Evolutionary conservation across 2,329 filamentous ascomycete genomes (phyloP).

Genomic region (Colletotrichum lupini): DNA sequence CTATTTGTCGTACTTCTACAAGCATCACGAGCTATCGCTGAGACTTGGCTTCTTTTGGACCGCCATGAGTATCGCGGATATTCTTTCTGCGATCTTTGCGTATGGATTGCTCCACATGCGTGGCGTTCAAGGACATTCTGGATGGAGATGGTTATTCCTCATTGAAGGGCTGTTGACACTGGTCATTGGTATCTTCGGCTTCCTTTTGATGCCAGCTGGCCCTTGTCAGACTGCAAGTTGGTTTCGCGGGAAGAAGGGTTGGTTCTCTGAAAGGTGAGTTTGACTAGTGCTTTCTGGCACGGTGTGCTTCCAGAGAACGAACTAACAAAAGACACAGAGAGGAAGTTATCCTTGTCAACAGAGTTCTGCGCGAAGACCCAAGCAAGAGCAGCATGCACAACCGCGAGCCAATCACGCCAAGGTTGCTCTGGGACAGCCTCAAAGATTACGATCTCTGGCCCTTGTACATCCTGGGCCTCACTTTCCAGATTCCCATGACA

Average conservation of each 20-base stretch:
- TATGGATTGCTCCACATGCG: constrained; percentile 54
- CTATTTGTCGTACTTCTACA: constrained; percentile 58
- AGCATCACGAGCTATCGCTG: constrained; percentile 51
- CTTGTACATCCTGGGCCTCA: constrained; percentile 63
- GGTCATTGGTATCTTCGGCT: constrained; percentile 63
- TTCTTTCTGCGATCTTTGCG: constrained; percentile 51
- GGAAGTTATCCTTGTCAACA: constrained; percentile 70
- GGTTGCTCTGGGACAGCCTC: constrained; percentile 61
- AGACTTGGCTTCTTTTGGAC: constrained; percentile 55
- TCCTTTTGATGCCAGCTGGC: constrained; percentile 64
- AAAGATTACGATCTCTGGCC: constrained; percentile 62
- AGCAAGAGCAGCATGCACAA: constrained; percentile 71
- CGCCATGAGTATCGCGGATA: constrained; percentile 52
- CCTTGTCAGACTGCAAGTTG: constrained; percentile 63
- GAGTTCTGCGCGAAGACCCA: constrained; percentile 68
- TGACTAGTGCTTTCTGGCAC: background rate
- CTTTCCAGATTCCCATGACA: constrained; percentile 63
- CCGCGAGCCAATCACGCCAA: constrained; percentile 63
- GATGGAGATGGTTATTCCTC: constrained; percentile 65
- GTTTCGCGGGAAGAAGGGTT: constrained; percentile 65
- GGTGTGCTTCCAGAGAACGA: background rate
- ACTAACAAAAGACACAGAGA: constrained; percentile 49
- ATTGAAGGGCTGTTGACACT: constrained; percentile 59
- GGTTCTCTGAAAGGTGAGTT: constrained; percentile 64
- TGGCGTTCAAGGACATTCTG: constrained; percentile 47